Evolutionary conservation across 306 rosid species (phyloP), one percentile per base, ranked within the genome.

Genomic region (Castanea sativa): DNA sequence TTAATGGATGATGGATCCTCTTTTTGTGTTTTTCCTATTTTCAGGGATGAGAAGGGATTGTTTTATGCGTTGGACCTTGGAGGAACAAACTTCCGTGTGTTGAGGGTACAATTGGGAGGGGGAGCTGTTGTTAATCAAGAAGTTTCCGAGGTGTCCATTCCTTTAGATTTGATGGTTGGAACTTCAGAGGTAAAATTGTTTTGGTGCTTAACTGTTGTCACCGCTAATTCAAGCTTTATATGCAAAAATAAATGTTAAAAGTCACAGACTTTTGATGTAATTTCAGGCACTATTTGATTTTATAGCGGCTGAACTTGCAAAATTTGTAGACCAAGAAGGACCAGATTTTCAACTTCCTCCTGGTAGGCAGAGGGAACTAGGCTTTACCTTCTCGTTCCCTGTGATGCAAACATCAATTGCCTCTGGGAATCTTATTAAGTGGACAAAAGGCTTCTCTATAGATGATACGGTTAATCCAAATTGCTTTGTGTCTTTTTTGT

Each of bases 11-110:
- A 49, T 49, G 53, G 53, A 41, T 41, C 45, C n/a, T 65, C n/a
- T 51, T 77, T 82, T 77, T 4, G 58, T 53, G 10, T 73, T 41
- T 41, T 41, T 3, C 74, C 81, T 67, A 20, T 72, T 49, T 49
- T 49, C 5, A 96, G 99, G 87, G 89, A 96, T 68, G 99, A 96
- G 89, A 84, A 88, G 60, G 99, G 99, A 55, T 57, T 90, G 57
- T 96, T 86, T 82, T 96, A 96, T 87, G 99, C 99, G 51, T 81
- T 96, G 76, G 99, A 96, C 76, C 99, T 96, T 74, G 99, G 99
- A 61, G 99, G 99, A 69, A 96, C 99, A 56, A 96, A 96, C 83
- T 96, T 96, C 55, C 98, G 99, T 15, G 89, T 91, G 65, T 49
- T 96, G 78, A 97, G 99, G 9, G 91, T 93, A 55, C 93, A 86